Evolutionary conservation across 495 filamentous ascomycete genomes (phyloP).

Genomic region (Rhizodiscina lignyota): DNA sequence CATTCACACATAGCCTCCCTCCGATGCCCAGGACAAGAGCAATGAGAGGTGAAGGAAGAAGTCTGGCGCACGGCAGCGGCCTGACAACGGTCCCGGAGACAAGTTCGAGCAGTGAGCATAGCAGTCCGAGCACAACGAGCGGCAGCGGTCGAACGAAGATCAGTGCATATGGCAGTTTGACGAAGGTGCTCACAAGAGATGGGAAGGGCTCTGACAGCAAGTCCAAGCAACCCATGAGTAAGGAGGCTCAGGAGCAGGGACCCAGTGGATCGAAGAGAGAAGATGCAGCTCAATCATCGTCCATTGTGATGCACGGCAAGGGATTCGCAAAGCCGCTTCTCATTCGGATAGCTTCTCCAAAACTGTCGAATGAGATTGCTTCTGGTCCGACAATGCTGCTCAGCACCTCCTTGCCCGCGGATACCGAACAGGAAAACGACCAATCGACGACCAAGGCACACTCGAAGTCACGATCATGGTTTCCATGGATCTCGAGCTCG

Average conservation of each 20-base stretch:
- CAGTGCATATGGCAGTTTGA: conserved; percentile 14
- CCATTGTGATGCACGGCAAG: not conserved
- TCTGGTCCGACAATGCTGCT: not conserved
- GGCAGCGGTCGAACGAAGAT: conserved; percentile 1
- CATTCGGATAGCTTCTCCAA: too few species aligned
- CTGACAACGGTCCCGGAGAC: conserved; percentile 21
- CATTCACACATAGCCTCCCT: conserved; percentile 11
- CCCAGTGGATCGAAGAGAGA: not conserved
- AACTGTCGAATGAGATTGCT: too few species aligned
- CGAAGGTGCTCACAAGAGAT: conserved; percentile 13
- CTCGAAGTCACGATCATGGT: too few species aligned
- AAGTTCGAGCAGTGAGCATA: conserved; percentile 18
- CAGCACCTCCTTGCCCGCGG: not conserved
- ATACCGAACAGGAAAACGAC: not conserved
- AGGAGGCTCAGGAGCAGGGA: not conserved
- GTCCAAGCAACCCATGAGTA: not conserved
- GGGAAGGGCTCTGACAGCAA: conserved; percentile 1
- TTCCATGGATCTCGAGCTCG: conserved; percentile 1
- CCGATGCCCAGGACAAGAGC: conserved; percentile 3
- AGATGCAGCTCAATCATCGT: too few species aligned
- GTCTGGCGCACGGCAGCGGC: too few species aligned
- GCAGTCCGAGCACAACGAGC: conserved; percentile 2
- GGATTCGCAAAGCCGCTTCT: too few species aligned
- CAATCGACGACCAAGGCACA: not conserved
- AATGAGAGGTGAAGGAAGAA: conserved; percentile 4